Evolutionary conservation across 1,284 basidiomycete genomes (phyloP).

Genomic region (Moesziomyces antarcticus): DNA sequence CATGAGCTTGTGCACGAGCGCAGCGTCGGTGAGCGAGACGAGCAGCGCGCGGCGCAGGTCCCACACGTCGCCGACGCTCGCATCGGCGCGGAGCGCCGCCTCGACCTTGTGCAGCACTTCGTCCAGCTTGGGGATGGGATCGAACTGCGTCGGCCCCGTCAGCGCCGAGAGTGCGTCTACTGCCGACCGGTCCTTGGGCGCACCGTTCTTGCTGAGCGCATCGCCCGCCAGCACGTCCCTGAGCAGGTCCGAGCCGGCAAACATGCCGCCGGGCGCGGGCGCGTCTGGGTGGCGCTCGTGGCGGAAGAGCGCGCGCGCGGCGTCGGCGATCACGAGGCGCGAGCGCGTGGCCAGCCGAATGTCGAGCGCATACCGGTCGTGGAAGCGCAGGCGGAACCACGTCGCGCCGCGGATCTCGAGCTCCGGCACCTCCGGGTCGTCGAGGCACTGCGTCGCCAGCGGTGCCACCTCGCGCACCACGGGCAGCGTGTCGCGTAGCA

Average conservation of each 20-base stretch:
- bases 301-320: slow-evolving; percentile 35
- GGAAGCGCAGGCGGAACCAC: slow-evolving; percentile 81
- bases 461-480: slow-evolving; percentile 77
- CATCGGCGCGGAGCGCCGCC: background rate
- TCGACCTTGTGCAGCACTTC: slow-evolving; percentile 12
- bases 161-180: background rate
- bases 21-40: slow-evolving; percentile 10
- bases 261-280: background rate
- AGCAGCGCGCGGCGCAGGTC: slow-evolving; percentile 31
- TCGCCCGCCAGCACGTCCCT: slow-evolving; percentile 17
- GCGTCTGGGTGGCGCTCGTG: slow-evolving; percentile 4
- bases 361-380: slow-evolving; percentile 80
- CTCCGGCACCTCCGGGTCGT: slow-evolving; percentile 69
- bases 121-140: slow-evolving; percentile 32
- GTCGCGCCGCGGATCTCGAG: slow-evolving; percentile 79
- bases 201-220: background rate
- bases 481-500: slow-evolving; percentile 77
- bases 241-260: slow-evolving; percentile 22
- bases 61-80: slow-evolving; percentile 9
- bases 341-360: slow-evolving; percentile 78
- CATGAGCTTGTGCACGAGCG: slow-evolving; percentile 2
- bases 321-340: slow-evolving; percentile 66
- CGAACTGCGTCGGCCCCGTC: slow-evolving; percentile 21
- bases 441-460: slow-evolving; percentile 71
- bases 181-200: background rate